phyloP scores from a whole-genome alignment of 768 basidiomycete genomes.

The Mrakia blollopis region DNA sequence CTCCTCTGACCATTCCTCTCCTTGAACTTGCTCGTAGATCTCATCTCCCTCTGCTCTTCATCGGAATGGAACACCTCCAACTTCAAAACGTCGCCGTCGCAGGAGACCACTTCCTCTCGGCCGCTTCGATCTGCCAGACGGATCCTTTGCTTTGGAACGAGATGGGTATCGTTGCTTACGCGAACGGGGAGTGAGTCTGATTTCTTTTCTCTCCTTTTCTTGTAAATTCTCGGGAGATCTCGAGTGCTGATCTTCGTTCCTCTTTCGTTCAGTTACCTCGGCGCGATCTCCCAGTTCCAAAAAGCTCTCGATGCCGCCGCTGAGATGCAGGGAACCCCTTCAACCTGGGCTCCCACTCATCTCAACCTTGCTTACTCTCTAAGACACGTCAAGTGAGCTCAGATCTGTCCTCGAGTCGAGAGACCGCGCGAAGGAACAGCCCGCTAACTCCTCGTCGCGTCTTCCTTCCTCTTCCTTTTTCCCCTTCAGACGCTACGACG shows the following conservation, averaged over 20 bases:
- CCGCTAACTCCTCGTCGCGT: too few relatives aligned
- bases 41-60: constrained; percentile 88
- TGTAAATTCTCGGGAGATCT: neutral
- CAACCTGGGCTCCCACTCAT: constrained; percentile 82
- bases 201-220: constrained; percentile 38
- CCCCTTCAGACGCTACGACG: constrained; percentile 47
- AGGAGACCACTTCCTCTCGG: constrained; percentile 80
- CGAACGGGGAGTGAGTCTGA: constrained; percentile 62
- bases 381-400: constrained; percentile 16
- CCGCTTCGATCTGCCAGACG: constrained; percentile 68
- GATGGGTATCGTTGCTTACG: constrained; percentile 85
- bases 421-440: too few relatives aligned
- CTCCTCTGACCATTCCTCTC: neutral
- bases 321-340: constrained; percentile 76
- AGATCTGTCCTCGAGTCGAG: constrained; percentile 12
- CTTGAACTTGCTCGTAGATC: constrained; percentile 57
- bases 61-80: constrained; percentile 97
- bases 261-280: constrained; percentile 56
- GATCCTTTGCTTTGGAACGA: constrained; percentile 91
- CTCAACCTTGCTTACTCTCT: constrained; percentile 58
- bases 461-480: too few relatives aligned
- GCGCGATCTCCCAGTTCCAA: constrained; percentile 66
- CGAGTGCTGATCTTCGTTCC: neutral
- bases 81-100: constrained; percentile 75
- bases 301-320: constrained; percentile 74